phyloP scores from a whole-genome alignment of 208 protist genomes.

The Acanthamoeba lenticulata region DNA sequence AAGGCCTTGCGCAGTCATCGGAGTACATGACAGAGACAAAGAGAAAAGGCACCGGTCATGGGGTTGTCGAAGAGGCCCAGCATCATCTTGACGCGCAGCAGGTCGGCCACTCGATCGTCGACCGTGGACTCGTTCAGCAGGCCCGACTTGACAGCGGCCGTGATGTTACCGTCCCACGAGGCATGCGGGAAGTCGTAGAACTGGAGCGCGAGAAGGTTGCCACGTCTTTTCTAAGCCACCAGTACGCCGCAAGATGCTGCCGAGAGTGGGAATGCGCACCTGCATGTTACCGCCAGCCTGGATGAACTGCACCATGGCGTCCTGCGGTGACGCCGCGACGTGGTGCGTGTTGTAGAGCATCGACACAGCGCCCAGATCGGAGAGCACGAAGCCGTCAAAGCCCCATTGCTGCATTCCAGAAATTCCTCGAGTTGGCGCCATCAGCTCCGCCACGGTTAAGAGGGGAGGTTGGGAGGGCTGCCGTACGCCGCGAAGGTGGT shows the following conservation, averaged over 20 bases:
- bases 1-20: not conserved
- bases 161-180: not conserved
- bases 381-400: constrained; percentile 19
- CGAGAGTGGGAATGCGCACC: not conserved
- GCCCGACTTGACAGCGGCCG: not conserved
- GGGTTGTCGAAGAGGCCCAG: not conserved
- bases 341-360: not conserved
- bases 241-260: not conserved
- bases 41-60: not conserved
- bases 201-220: not conserved
- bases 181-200: not conserved
- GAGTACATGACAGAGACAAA: not conserved
- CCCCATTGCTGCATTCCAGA: not conserved
- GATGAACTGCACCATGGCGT: not conserved
- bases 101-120: not conserved
- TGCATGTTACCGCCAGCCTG: not conserved
- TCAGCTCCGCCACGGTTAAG: too few species aligned
- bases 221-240: too few species aligned
- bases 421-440: too few species aligned
- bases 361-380: not conserved
- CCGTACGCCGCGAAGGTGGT: not conserved
- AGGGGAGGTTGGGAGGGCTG: not conserved
- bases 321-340: not conserved
- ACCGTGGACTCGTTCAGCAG: not conserved
- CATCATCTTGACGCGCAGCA: constrained; percentile 8